Evolutionary conservation across 495 filamentous ascomycete genomes (phyloP), one percentile per base, ranked within the genome.

Genomic region (Haplographium delicatum): DNA sequence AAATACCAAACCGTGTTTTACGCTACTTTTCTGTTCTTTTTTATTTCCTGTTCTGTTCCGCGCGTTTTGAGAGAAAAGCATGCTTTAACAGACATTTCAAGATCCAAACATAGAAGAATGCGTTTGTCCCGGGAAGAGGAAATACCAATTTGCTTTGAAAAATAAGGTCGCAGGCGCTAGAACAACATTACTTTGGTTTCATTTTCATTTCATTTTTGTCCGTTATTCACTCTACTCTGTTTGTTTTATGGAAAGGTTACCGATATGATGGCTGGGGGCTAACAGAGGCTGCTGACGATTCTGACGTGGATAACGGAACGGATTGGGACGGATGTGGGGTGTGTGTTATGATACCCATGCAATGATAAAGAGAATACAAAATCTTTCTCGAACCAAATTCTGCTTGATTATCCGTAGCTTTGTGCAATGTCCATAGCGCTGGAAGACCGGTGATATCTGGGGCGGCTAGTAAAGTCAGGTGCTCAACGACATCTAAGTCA

Each of bases 111-210:
- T 54, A 62, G 49, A 59, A 59, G 48, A 51, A 16, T 49, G 37
- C 35, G 45, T 31, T n/a, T n/a, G 51, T 31, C 22, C 50, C 31
- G 28, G 51, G 39, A 52, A 55, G 50, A 61, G 43, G 51, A 53
- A 61, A 62, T 59, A 62, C 59, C 59, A 58, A 62, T 62, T 62
- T 62, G 59, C 50, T 58, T 58, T 62, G 42, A 33, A 23, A 11
- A 48, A 53, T 53, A 34, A 24, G 56, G 49, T 58, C 28, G 44
- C 44, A 35, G 53, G 57, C 57, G 57, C 33, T 48, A 53, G 53
- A 50, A 54, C 25, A 44, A 31, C 48, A 7, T 24, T 18, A 22
- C 28, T 24, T 33, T 25, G 26, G 8, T 46, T 42, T 16, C 26
- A 25, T 48, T 47, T 41, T n/a, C n/a, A n/a, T n/a, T 44, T 19